Evolutionary conservation across 2,329 filamentous ascomycete species (phyloP).

Genomic region (Aspergillus uvarum): DNA sequence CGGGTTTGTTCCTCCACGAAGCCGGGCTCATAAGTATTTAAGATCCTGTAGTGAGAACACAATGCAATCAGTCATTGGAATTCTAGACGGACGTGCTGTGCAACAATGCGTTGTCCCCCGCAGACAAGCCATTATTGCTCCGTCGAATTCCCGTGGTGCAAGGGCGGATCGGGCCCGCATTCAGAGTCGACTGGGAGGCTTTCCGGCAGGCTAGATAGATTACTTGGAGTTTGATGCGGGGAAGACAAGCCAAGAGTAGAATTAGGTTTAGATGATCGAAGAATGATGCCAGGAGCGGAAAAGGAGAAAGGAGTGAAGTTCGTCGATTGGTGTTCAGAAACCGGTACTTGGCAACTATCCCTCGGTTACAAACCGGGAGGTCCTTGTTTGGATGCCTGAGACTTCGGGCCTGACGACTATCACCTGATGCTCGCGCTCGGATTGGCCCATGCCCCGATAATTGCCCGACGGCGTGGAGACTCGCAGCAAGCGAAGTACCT

Average conservation of each 20-base stretch:
- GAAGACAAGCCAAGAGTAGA: not conserved
- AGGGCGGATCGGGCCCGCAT: constrained; percentile 2
- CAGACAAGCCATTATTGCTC: constrained; percentile 16
- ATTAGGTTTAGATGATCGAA: not conserved
- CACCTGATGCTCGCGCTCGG: constrained; percentile 12
- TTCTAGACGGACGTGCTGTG: constrained; percentile 11
- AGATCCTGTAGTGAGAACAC: not conserved
- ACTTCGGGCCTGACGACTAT: constrained; percentile 12
- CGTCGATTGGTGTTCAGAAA: not conserved
- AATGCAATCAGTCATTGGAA: not conserved
- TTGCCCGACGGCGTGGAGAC: constrained; percentile 22
- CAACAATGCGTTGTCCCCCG: constrained; percentile 1
- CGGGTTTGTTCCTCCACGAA: not conserved
- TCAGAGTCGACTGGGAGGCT: not conserved
- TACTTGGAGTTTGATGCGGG: not conserved
- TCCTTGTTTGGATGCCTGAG: not conserved
- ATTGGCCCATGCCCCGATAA: constrained; percentile 32
- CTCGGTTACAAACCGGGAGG: not conserved
- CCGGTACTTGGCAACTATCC: not conserved
- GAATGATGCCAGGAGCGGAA: not conserved
- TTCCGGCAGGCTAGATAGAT: not conserved
- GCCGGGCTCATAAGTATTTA: not conserved
- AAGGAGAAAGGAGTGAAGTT: not conserved
- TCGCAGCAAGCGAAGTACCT: not conserved
- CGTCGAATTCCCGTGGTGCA: constrained; percentile 24